Evolutionary conservation across 164 flowering plant species (phyloP).

Genomic region (Annona squamosa): DNA sequence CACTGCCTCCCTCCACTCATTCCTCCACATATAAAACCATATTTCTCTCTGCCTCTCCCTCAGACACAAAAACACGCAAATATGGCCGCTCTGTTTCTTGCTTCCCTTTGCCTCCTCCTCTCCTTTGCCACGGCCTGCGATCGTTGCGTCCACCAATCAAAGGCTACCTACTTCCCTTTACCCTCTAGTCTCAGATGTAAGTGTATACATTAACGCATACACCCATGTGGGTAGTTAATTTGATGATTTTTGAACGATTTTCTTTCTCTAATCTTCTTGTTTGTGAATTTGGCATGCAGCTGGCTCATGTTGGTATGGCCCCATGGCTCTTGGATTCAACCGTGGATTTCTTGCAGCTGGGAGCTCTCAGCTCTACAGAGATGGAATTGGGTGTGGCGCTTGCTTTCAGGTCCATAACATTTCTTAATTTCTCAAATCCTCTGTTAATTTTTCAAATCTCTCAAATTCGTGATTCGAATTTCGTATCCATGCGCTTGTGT

Average conservation of each 20-base stretch:
- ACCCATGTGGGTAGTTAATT: not conserved
- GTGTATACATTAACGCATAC: constrained; percentile 22
- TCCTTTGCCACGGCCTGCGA: constrained; percentile 66
- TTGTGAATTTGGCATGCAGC: constrained; percentile 29
- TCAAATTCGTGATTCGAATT: not conserved
- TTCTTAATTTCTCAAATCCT: not conserved
- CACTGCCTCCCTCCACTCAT: constrained; percentile 3
- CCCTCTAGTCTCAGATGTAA: constrained; percentile 39
- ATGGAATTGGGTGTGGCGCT: constrained; percentile 89
- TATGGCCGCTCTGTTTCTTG: constrained; percentile 30
- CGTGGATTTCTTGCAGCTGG: constrained; percentile 67
- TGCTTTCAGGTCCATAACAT: constrained; percentile 57
- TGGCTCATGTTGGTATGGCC: constrained; percentile 91
- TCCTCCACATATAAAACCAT: not conserved
- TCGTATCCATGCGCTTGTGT: not conserved
- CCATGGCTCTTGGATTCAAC: constrained; percentile 51
- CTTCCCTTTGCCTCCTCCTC: constrained; percentile 27
- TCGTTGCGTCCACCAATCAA: constrained; percentile 64
- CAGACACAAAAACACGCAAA: not conserved
- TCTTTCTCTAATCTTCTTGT: not conserved
- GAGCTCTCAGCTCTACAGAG: constrained; percentile 49
- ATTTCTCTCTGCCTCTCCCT: not conserved
- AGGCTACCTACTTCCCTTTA: constrained; percentile 51
- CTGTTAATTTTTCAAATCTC: not conserved
- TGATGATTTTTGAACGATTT: not conserved